A percentile compares a stretch with the other conserved stretches of the same genome.
phyloP scores from a whole-genome alignment of 805 yeast genomes.

The Wickerhamomyces bovis region DNA sequence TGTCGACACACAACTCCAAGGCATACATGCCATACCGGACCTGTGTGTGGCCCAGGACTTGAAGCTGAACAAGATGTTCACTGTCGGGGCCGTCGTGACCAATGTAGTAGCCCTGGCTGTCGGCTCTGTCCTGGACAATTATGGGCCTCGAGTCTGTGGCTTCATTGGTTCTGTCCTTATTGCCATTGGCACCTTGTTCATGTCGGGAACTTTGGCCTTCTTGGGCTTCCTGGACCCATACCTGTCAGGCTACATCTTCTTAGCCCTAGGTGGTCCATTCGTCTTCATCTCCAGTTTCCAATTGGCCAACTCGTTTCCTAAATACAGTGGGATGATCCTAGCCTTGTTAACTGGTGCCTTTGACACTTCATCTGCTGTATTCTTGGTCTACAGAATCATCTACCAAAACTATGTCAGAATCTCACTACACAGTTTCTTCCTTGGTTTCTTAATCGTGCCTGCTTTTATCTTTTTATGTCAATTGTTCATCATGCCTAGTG shows the following conservation, averaged over 20 bases:
- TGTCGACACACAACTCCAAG: conserved; percentile 9
- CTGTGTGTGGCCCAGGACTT: conserved; percentile 77
- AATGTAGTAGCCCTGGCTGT: conserved; percentile 79
- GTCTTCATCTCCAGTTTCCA: conserved; percentile 88
- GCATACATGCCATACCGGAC: too few relatives aligned
- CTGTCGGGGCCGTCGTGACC: conserved; percentile 81
- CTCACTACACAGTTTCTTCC: conserved; percentile 55
- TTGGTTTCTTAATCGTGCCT: conserved; percentile 67
- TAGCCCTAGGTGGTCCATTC: conserved; percentile 93
- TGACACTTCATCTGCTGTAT: conserved; percentile 87
- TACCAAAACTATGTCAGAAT: conserved; percentile 40
- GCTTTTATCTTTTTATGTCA: conserved; percentile 71
- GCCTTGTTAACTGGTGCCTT: conserved; percentile 91
- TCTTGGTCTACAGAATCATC: conserved; percentile 61
- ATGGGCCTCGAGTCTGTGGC: conserved; percentile 80
- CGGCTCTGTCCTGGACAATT: conserved; percentile 69
- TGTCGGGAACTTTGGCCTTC: conserved; percentile 35
- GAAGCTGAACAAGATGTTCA: conserved; percentile 74
- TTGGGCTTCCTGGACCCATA: conserved; percentile 50
- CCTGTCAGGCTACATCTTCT: conserved; percentile 61
- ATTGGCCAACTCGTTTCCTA: conserved; percentile 80
- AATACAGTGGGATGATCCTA: conserved; percentile 70
- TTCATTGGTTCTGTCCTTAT: conserved; percentile 62
- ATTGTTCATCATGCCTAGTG: conserved; percentile 70
- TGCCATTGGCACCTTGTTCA: conserved; percentile 44